Evolutionary conservation across 2,329 filamentous ascomycete genomes (phyloP).

Genomic region (Pleurostoma richardsiae): DNA sequence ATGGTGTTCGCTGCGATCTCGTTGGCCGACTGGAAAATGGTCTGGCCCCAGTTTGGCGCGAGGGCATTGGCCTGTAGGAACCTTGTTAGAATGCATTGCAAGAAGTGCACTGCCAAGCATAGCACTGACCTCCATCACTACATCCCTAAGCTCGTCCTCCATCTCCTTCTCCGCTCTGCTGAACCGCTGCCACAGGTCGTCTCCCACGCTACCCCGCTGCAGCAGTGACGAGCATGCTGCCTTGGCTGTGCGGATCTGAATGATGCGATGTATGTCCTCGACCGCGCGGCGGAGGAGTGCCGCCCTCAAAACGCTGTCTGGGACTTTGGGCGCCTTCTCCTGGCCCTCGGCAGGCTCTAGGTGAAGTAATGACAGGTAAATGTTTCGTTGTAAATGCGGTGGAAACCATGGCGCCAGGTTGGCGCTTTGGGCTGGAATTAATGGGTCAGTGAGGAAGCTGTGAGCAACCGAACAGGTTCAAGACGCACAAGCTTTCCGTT

Average conservation of each 20-base stretch:
- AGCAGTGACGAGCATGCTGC: slow-evolving; percentile 77
- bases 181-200: slow-evolving; percentile 94
- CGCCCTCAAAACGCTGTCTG: slow-evolving; percentile 81
- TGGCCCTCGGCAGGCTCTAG: slow-evolving; percentile 57
- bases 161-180: slow-evolving; percentile 92
- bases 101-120: slow-evolving; percentile 5
- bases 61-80: slow-evolving; percentile 77
- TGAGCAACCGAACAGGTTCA: too few species aligned
- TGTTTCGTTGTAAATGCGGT: slow-evolving; percentile 82
- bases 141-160: slow-evolving; percentile 91
- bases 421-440: slow-evolving; percentile 61
- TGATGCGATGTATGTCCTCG: slow-evolving; percentile 88
- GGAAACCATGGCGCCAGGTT: slow-evolving; percentile 94
- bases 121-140: slow-evolving; percentile 74
- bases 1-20: slow-evolving; percentile 85
- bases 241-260: slow-evolving; percentile 84
- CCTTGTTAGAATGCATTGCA: slow-evolving; percentile 8
- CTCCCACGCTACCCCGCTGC: slow-evolving; percentile 87
- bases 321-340: slow-evolving; percentile 66
- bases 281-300: slow-evolving; percentile 84
- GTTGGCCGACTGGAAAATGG: slow-evolving; percentile 95
- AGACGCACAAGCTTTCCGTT: slow-evolving; percentile 74
- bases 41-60: slow-evolving; percentile 81
- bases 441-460: neutral
- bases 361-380: slow-evolving; percentile 91